These are phyloP conservation scores for Russula lepida DNA, from an alignment of 768 basidiomycete species.

Conservation along the genomic window DNA sequence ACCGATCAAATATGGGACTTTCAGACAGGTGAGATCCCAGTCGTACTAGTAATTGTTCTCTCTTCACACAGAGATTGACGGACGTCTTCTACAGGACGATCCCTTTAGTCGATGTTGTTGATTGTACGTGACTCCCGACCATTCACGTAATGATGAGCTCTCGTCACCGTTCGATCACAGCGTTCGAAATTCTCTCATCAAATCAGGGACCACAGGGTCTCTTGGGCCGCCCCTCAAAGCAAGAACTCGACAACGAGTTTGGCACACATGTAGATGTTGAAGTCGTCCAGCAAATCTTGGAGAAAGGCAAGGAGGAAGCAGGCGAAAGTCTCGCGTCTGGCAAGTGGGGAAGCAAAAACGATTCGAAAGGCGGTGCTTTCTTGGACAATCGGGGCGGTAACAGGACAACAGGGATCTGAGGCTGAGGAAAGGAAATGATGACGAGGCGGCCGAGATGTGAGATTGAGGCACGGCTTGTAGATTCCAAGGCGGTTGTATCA, in stretches of 20 bases:
- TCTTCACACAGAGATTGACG: conserved; percentile 7
- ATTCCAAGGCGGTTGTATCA: neutral
- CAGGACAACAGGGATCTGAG: conserved; percentile 18
- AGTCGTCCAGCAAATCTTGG: conserved; percentile 49
- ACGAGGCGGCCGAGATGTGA: neutral
- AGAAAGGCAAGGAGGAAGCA: conserved; percentile 53
- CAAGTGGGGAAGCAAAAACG: conserved; percentile 22
- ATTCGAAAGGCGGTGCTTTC: conserved; percentile 9
- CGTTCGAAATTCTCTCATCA: conserved; percentile 64
- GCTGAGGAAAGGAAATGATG: neutral
- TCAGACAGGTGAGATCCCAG: conserved; percentile 65
- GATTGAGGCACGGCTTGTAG: neutral
- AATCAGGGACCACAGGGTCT: conserved; percentile 72
- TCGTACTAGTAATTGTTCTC: conserved; percentile 47
- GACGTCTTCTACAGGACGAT: conserved; percentile 40
- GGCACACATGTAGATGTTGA: conserved; percentile 57
- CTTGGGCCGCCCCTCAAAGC: conserved; percentile 66
- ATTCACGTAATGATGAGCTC: neutral
- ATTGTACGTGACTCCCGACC: conserved; percentile 43
- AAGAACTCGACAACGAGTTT: conserved; percentile 72
- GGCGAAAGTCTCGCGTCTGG: conserved; percentile 38
- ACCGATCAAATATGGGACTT: conserved; percentile 18
- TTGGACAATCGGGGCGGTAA: conserved; percentile 14
- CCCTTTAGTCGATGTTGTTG: conserved; percentile 69
- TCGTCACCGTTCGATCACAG: conserved; percentile 29